A percentile compares a stretch with the other conserved stretches of the same genome.
These are phyloP conservation scores for Sarcocystis neurona DNA, from an alignment of 169 alveolate genomes.

Conservation along the genomic window DNA sequence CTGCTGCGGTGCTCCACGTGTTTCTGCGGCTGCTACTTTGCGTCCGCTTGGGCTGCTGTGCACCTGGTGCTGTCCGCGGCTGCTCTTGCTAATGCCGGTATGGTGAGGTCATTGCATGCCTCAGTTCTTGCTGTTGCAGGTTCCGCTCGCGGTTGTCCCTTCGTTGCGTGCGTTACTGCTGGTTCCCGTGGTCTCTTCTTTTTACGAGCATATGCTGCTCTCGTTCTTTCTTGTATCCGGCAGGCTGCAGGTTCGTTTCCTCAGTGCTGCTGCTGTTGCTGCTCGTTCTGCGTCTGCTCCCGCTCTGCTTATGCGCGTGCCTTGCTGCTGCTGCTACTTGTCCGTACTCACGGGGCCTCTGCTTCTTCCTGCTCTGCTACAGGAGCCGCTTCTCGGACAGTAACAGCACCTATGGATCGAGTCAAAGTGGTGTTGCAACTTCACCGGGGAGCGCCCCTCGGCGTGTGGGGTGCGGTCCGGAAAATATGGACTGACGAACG, in stretches of 20 bases:
- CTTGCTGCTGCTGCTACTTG: not conserved
- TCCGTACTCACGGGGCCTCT: not conserved
- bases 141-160: too few relatives aligned
- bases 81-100: too few relatives aligned
- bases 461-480: slow-evolving; percentile 42
- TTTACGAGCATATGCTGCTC: too few relatives aligned
- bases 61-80: too few relatives aligned
- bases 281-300: not conserved
- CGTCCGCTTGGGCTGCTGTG: too few relatives aligned
- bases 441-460: slow-evolving; percentile 35
- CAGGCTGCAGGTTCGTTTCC: not conserved
- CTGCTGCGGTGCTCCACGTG: too few relatives aligned
- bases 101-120: too few relatives aligned
- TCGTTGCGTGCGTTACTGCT: too few relatives aligned
- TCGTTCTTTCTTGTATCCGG: not conserved
- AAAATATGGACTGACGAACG: slow-evolving; percentile 51
- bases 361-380: not conserved
- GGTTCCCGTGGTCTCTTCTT: too few relatives aligned
- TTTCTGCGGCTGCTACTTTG: too few relatives aligned
- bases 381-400: slow-evolving; percentile 72
- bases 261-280: not conserved
- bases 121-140: too few relatives aligned
- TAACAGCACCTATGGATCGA: slow-evolving; percentile 73
- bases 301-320: not conserved
- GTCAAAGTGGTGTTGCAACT: slow-evolving; percentile 70